A percentile compares a stretch with the other conserved stretches of the same genome.
These are phyloP conservation scores for Cercospora zeina DNA, from an alignment of 2,329 filamentous ascomycete genomes.

Conservation along the genomic window DNA sequence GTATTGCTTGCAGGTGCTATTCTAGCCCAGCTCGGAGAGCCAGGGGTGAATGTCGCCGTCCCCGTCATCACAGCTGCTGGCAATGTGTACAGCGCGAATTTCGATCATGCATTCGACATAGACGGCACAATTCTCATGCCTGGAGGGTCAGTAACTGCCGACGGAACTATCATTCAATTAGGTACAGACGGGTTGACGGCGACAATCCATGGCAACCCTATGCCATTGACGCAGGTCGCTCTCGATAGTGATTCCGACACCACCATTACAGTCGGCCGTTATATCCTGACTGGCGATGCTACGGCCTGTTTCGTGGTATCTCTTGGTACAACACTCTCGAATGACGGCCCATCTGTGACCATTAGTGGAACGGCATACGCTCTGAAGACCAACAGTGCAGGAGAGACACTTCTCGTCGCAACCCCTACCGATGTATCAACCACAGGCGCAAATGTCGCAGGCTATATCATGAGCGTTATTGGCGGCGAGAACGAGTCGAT, in stretches of 20 bases:
- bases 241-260: background rate
- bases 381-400: constrained; percentile 12
- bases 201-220: background rate
- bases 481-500: background rate
- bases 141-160: background rate
- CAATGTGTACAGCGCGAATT: background rate
- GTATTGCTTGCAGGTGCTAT: background rate
- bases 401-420: constrained; percentile 11
- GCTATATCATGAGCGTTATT: constrained; percentile 8
- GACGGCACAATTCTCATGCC: background rate
- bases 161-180: background rate
- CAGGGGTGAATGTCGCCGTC: background rate
- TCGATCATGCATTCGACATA: background rate
- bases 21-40: background rate
- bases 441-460: background rate
- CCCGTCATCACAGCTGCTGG: background rate
- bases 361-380: constrained; percentile 14
- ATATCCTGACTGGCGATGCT: background rate
- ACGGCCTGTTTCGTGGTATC: background rate
- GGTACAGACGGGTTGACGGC: background rate
- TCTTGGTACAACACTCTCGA: constrained; percentile 9
- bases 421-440: background rate
- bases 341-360: constrained; percentile 12
- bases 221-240: background rate
- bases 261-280: background rate